Evolutionary conservation across 495 filamentous ascomycete species (phyloP), one percentile per base, ranked within the genome.

Genomic region (Penicillium bovifimosum): DNA sequence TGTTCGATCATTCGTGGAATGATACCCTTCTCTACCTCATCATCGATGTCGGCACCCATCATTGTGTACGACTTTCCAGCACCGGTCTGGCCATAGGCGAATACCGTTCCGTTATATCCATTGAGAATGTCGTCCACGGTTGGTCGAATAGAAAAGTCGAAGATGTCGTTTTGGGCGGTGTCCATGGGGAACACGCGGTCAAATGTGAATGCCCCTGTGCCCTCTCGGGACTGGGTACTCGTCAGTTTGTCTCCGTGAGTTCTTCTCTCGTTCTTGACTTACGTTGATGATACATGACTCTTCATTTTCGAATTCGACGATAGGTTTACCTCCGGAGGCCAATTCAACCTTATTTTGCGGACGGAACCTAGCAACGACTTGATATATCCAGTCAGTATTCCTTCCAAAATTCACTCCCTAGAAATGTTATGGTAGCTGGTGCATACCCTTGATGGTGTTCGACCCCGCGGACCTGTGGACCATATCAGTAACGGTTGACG

Each of bases 51-150:
- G 18, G 84, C 86, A 47, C 91, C 91, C 93, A 97, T 98, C 93
- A 98, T 98, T 0, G 91, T 96, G 68, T 91, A 97, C 13, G 93
- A 97, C 75, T 98, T 98, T 70, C 93, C 93, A 5, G 95, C 91
- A 68, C 93, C 93, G 1, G 93, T 98, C 77, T 98, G 93, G 67
- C 93, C 93, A 67, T 98, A 98, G 56, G 93, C 93, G 66, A 98
- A 97, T 45, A 98, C 93, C 29, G 95, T 97, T 66, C 93, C 93
- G 75, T 98, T 98, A 80, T 98, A 98, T 54, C 93, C 93, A 70
- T 96, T 95, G 44, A 98, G 79, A 58, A 98, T 96, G 66, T 98
- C 93, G 70, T 97, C 93, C 56, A 98, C 95, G 5, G 93, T 98
- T 7, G 88, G 78, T 46, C 87, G 86, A 68, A 98, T 97, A 18